A percentile compares a stretch with the other conserved stretches of the same genome.
These are phyloP conservation scores for Trichoderma atrobrunneum DNA, from an alignment of 2,329 filamentous ascomycete species.

Conservation along the genomic window DNA sequence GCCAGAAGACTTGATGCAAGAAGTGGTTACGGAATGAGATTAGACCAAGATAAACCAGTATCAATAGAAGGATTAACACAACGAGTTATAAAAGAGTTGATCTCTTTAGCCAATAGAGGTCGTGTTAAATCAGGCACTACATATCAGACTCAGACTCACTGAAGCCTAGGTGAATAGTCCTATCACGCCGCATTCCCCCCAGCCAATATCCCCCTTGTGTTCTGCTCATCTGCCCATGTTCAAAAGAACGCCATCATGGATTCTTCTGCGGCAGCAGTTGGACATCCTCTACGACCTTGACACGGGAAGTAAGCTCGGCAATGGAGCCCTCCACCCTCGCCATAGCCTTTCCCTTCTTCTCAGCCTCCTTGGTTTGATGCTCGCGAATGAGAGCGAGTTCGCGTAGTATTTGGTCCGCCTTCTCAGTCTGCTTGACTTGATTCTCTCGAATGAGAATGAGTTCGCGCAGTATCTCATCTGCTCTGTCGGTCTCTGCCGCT, in stretches of 20 bases:
- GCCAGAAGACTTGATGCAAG: neutral
- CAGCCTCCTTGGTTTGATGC: neutral
- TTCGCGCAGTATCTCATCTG: neutral
- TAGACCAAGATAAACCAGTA: too few species aligned
- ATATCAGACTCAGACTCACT: neutral
- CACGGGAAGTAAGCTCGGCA: neutral
- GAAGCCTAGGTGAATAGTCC: neutral
- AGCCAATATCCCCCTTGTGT: neutral
- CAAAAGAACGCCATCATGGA: neutral
- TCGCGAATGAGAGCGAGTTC: too few species aligned
- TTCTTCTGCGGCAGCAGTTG: neutral
- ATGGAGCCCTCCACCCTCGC: neutral
- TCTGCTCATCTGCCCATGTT: neutral
- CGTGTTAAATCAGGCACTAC: neutral
- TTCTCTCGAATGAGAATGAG: neutral
- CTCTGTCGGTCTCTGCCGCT: neutral
- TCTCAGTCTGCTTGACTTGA: neutral
- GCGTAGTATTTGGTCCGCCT: too few species aligned
- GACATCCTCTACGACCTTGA: neutral
- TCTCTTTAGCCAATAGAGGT: neutral
- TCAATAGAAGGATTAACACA: neutral
- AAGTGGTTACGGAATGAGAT: neutral
- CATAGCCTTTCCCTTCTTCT: neutral
- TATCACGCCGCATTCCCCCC: neutral
- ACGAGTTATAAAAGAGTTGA: neutral